Evolutionary conservation across 2,329 filamentous ascomycete genomes (phyloP), one percentile per base, ranked within the genome.

Genomic region (Pseudogymnoascus sp.): DNA sequence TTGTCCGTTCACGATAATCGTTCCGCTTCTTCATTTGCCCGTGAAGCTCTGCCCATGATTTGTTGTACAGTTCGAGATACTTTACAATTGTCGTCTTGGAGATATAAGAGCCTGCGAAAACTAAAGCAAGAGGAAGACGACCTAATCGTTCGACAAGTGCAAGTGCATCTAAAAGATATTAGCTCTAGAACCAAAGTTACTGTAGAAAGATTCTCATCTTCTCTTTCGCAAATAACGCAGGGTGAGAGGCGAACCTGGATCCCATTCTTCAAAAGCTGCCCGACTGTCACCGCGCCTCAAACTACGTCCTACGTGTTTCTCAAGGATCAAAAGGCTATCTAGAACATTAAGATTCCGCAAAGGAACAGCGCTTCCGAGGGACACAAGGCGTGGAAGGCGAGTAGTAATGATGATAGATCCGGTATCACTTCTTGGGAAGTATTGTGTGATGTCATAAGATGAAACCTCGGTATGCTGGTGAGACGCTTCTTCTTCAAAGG

Each of bases 71-170:
- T 8, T 68, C 28, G 39, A 77, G 67, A 65, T 79, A 79, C 37
- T 75, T 65, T 33, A 61, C 74, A 0, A 68, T 74, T 35, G 71
- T 61, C 23, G 71, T 70, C 52, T 76, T 63, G 26, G 69, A 60
- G 12, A 79, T 71, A 61, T 76, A 80, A 0, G 74, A 70, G 4
- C 76, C 75, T 15, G 77, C 77, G 13, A 75, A 73, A 3, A 75
- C 67, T 13, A 80, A 71, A 1, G 77, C 76, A 28, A 80, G 71
- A 10, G 76, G 76, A 26, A 78, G 71, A 3, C 77, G 74, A 61
- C 75, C 72, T 0, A 80, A 72, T 58, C 60, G 37, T 30, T 59
- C 30, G 58, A 45, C 38, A 57, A 62, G 62, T 23, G 6, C 57
- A 10, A 59, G 18, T 34, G 62, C 61, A 59, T 62, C 59, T 63